Evolutionary conservation across 139 green algal genomes (phyloP).

Genomic region (Gonium pectorale): DNA sequence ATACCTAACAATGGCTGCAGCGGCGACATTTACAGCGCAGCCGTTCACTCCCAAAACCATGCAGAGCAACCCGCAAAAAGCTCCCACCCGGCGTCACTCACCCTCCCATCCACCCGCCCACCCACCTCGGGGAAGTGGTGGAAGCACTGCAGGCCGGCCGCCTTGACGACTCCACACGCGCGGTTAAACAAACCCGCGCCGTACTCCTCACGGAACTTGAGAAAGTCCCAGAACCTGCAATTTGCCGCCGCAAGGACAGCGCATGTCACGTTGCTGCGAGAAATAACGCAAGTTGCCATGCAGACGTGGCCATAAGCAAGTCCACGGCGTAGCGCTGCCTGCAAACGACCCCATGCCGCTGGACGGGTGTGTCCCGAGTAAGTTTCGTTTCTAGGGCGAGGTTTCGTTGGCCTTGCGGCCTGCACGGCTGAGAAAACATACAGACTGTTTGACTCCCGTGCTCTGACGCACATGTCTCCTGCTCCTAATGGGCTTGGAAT

Average conservation of each 20-base stretch:
- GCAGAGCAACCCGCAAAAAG: too few species aligned
- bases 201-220: not conserved
- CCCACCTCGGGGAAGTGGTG: conserved; percentile 40
- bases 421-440: too few species aligned
- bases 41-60: too few species aligned
- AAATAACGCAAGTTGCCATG: not conserved
- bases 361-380: not conserved
- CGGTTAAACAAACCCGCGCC: not conserved
- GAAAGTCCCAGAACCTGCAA: conserved; percentile 35
- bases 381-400: too few species aligned
- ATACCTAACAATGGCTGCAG: too few species aligned
- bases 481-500: too few species aligned
- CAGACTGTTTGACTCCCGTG: too few species aligned
- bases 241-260: too few species aligned
- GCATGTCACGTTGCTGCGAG: not conserved
- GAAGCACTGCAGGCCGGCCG: conserved; percentile 36
- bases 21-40: too few species aligned
- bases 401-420: too few species aligned
- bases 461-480: not conserved
- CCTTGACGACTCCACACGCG: not conserved
- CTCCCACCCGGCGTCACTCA: not conserved
- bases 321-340: not conserved
- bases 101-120: not conserved
- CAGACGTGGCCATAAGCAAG: not conserved
- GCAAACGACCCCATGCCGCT: not conserved